Conservation (phyloP, 1,284 basidiomycete species). For the Abortiporus biennis region DNA sequence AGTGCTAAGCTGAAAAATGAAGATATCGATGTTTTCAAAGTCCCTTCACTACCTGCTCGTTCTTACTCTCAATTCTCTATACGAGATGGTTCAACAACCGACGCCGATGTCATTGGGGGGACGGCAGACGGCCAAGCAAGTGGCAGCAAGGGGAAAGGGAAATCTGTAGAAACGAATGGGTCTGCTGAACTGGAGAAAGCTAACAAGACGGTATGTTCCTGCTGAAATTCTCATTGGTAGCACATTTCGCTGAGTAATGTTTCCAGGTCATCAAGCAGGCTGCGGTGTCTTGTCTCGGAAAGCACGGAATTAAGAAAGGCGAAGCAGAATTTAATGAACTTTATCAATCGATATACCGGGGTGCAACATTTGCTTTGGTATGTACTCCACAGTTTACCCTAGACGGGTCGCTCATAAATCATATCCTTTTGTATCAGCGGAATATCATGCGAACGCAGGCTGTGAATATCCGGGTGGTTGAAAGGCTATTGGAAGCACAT, state of each 20-base stretch:
- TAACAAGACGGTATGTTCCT: constrained; percentile 34
- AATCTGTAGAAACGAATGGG: constrained; percentile 14
- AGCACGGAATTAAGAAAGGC: constrained; percentile 42
- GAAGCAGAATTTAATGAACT: constrained; percentile 48
- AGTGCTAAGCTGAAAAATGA: constrained; percentile 14
- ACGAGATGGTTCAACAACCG: constrained; percentile 19
- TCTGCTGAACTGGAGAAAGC: constrained; percentile 29
- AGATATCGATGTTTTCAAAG: constrained; percentile 29
- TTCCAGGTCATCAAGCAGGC: constrained; percentile 39
- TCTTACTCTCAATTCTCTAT: constrained; percentile 15
- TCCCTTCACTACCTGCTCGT: constrained; percentile 24
- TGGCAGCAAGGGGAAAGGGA: constrained; percentile 19
- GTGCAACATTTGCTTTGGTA: constrained; percentile 28
- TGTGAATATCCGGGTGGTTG: constrained; percentile 8
- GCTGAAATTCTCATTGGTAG: not conserved
- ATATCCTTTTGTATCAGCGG: constrained; percentile 3
- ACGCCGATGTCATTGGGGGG: constrained; percentile 21
- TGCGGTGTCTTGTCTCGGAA: constrained; percentile 30
- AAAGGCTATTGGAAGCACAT: constrained; percentile 10
- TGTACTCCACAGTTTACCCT: constrained; percentile 5
- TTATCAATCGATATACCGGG: constrained; percentile 26
- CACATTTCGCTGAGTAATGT: not conserved
- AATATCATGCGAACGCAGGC: constrained; percentile 10
- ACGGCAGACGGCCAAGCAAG: constrained; percentile 35
- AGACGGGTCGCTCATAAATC: not conserved